phyloP scores from a whole-genome alignment of 1,284 basidiomycete species.

The Mycena sp. region DNA sequence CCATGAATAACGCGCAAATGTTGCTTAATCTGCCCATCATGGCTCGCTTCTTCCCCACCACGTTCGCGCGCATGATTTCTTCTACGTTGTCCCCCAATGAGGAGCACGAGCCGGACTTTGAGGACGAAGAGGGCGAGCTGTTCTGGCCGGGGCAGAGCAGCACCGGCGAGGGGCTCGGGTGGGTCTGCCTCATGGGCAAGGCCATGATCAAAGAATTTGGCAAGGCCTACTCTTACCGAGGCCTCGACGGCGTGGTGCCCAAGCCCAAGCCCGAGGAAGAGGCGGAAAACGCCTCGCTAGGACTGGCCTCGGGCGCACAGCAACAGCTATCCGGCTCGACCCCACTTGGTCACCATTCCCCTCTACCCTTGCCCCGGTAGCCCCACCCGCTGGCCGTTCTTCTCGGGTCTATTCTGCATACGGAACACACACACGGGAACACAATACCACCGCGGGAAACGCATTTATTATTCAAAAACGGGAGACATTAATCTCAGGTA shows the following conservation, averaged over 20 bases:
- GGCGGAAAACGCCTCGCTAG: slow-evolving; percentile 3
- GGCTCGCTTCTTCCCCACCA: slow-evolving; percentile 74
- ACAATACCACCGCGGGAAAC: slow-evolving; percentile 1
- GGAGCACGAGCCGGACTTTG: slow-evolving; percentile 80
- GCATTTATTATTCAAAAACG: slow-evolving; percentile 10
- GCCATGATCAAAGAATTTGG: slow-evolving; percentile 85
- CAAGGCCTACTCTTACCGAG: slow-evolving; percentile 73
- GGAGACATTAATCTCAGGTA: slow-evolving; percentile 13
- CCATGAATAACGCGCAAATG: slow-evolving; percentile 60
- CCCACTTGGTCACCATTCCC: slow-evolving; percentile 24
- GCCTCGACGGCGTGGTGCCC: slow-evolving; percentile 73
- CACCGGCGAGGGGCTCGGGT: slow-evolving; percentile 78
- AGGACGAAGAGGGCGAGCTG: slow-evolving; percentile 82
- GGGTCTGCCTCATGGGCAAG: slow-evolving; percentile 82
- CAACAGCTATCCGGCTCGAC: slow-evolving; percentile 26
- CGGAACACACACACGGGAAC: slow-evolving; percentile 13
- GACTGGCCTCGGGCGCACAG: background rate
- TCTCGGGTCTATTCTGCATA: slow-evolving; percentile 1
- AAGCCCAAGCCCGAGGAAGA: slow-evolving; percentile 56
- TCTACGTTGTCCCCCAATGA: slow-evolving; percentile 69
- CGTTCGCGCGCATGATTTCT: slow-evolving; percentile 74
- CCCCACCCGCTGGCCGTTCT: background rate
- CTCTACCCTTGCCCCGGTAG: slow-evolving; percentile 23
- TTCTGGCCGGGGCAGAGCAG: slow-evolving; percentile 79
- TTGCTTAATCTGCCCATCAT: slow-evolving; percentile 70